Evolutionary conservation across 352 stramenopile genomes (phyloP).

Genomic region (Elongisporangium senticosum): DNA sequence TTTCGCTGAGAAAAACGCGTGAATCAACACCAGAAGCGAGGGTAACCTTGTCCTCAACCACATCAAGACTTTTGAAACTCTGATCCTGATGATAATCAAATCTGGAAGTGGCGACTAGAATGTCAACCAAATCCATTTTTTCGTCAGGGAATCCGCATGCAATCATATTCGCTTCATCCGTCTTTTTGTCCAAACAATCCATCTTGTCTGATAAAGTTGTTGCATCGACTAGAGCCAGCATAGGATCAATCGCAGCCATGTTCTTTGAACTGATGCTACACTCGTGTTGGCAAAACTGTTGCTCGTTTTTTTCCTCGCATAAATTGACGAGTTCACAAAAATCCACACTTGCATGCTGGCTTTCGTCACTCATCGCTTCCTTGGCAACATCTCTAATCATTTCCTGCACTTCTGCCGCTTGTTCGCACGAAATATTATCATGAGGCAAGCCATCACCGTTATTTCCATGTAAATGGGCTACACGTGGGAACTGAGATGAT

Average conservation of each 20-base stretch:
- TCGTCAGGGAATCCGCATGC: background rate
- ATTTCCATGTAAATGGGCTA: background rate
- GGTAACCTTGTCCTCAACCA: background rate
- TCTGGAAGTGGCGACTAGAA: background rate
- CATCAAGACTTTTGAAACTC: background rate
- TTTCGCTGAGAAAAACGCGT: background rate
- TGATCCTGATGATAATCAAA: background rate
- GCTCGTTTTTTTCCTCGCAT: background rate
- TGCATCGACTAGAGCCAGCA: background rate
- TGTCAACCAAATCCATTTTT: background rate
- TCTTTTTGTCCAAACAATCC: background rate
- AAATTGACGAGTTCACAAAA: background rate
- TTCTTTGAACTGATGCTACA: no score
- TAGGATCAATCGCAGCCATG: no score
- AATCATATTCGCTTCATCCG: background rate
- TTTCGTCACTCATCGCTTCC: background rate
- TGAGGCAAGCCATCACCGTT: background rate
- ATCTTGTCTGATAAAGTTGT: background rate
- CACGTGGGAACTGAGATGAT: background rate
- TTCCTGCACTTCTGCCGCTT: background rate
- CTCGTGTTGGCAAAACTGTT: background rate
- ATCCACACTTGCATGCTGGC: background rate
- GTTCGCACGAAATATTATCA: background rate
- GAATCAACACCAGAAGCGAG: no score
- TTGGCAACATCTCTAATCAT: no score